phyloP scores from a whole-genome alignment of 352 stramenopile species.

The Phytopythium boreale region DNA sequence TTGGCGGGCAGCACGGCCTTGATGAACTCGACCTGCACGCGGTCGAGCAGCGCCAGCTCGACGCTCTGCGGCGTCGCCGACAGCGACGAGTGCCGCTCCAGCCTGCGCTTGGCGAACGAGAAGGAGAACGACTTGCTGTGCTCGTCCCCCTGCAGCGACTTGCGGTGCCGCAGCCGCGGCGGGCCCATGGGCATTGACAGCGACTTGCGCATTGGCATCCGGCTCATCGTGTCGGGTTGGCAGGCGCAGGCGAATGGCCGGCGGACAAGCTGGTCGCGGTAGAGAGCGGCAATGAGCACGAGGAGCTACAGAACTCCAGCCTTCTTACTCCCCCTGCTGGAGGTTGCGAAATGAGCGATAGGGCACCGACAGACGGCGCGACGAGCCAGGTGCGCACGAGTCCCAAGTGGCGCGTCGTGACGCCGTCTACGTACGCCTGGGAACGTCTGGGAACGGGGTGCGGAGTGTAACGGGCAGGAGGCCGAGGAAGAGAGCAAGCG shows the following conservation, averaged over 20 bases:
- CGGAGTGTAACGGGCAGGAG: not conserved
- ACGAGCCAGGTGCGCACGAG: not conserved
- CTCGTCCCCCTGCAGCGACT: constrained; percentile 35
- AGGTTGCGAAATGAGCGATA: not conserved
- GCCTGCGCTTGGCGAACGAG: constrained; percentile 39
- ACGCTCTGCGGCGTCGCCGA: constrained; percentile 33
- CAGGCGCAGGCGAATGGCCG: not conserved
- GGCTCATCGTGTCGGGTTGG: not conserved
- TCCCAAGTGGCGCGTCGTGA: not conserved
- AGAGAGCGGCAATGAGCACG: not conserved
- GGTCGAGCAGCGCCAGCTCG: constrained; percentile 68
- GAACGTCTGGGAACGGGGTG: not conserved
- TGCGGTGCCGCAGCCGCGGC: constrained; percentile 30
- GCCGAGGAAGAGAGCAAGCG: not conserved
- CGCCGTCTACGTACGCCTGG: not conserved
- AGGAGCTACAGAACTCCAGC: too few relatives aligned
- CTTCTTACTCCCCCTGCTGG: not conserved
- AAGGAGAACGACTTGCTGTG: constrained; percentile 31
- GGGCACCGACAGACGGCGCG: not conserved
- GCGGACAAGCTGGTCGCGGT: not conserved
- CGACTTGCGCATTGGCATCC: constrained; percentile 28
- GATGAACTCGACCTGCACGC: constrained; percentile 75
- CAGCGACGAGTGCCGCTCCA: constrained; percentile 49
- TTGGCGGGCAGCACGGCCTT: constrained; percentile 74
- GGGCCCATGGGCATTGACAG: constrained; percentile 34